phyloP scores from a whole-genome alignment of 2,329 filamentous ascomycete genomes.

The Curvularia sp. region DNA sequence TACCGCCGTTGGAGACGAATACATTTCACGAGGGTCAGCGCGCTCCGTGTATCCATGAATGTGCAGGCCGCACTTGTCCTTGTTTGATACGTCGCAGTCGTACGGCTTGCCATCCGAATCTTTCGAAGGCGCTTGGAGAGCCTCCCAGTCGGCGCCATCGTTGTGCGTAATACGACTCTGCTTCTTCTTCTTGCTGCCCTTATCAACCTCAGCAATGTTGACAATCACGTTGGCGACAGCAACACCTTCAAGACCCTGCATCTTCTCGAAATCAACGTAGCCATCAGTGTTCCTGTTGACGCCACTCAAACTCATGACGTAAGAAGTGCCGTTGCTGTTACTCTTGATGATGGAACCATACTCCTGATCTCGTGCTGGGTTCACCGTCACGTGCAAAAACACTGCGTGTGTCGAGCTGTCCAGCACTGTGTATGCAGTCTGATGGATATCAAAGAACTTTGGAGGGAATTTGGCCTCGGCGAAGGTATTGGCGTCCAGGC shows the following conservation, averaged over 20 bases:
- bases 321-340: slow-evolving; percentile 97
- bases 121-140: slow-evolving; percentile 73
- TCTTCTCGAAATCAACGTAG: slow-evolving; percentile 96
- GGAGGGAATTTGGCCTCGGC: slow-evolving; percentile 84
- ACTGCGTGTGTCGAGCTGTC: slow-evolving; percentile 94
- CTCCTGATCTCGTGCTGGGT: slow-evolving; percentile 67
- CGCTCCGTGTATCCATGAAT: slow-evolving; percentile 96
- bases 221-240: slow-evolving; percentile 83
- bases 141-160: slow-evolving; percentile 87
- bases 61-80: slow-evolving; percentile 80
- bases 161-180: slow-evolving; percentile 96
- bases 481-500: slow-evolving; percentile 82
- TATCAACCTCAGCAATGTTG: slow-evolving; percentile 71
- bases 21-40: slow-evolving; percentile 80
- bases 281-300: slow-evolving; percentile 81
- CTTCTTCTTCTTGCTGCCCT: slow-evolving; percentile 75
- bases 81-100: slow-evolving; percentile 67
- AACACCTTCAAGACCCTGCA: slow-evolving; percentile 89
- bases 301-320: slow-evolving; percentile 79
- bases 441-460: slow-evolving; percentile 79
- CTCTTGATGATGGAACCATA: slow-evolving; percentile 95
- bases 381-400: slow-evolving; percentile 90
- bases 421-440: slow-evolving; percentile 88
- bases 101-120: slow-evolving; percentile 76
- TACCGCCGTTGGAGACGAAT: slow-evolving; percentile 84